Base-by-base conservation (phyloP, 2,329 filamentous ascomycete species). In the Trichoderma sp. region DNA sequence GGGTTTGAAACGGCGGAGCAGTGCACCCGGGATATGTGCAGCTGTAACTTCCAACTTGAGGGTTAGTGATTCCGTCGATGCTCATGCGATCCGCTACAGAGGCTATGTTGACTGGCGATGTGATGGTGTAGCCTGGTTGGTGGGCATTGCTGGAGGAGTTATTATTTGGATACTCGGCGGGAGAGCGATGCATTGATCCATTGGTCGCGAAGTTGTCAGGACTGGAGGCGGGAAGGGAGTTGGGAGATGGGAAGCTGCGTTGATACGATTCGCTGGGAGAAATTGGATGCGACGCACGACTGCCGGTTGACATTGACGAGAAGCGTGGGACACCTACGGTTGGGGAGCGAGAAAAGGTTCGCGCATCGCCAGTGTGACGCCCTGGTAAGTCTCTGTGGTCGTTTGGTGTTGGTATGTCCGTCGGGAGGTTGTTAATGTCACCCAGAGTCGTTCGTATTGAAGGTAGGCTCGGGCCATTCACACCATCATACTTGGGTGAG, bases 1-100 rank as follows among this genome's bases (percentile, higher is more conserved):
- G 91, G 0, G 94, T 97, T 80, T 94, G 93, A 79, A 97, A 97
- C 0, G 94, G 91, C 35, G 87, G 84, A 2, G 94, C 93, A 50
- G 83, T 93, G 82, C 94, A 97, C 9, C 92, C 92, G 8, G 87
- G 79, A 67, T 86, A 85, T 79, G 84, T 87, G 82, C 93, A 95
- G 63, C 89, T 84, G 80, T 89, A 93, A 4, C 84, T 84, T 24
- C 88, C 89, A 67, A 85, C 81, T 50, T 86, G 83, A 4, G 88
- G 88, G 79, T 87, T 89, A 12, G 88, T 89, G 73, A 91, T 87
- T 24, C 86, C 88, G 74, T 91, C 89, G 65, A 90, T 89, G 79
- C 88, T 90, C 88, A 90, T 90, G 67, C 86, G 85, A 77, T 91
- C 89, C 24, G 86, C 85, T 7, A 86, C 85, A 27, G 84, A 83